Conservation (phyloP, 2,329 filamentous ascomycete species). For the Fusarium metavorans region DNA sequence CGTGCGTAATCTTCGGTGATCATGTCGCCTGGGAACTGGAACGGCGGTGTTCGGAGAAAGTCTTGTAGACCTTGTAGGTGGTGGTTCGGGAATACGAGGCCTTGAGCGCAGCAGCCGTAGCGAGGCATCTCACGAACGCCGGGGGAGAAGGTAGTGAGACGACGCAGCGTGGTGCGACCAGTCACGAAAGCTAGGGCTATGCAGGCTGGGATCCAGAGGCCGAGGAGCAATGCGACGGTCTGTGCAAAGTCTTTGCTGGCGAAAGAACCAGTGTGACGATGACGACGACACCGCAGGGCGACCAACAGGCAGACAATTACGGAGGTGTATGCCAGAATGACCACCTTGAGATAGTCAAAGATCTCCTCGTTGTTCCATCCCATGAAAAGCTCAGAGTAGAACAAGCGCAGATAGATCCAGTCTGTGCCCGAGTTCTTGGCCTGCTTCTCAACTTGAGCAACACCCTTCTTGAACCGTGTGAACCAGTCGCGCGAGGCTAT, state of each 20-base stretch:
- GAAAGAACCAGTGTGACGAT: constrained; percentile 11
- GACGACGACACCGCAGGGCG: constrained; percentile 18
- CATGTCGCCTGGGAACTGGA: constrained; percentile 50
- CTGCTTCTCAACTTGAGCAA: constrained; percentile 45
- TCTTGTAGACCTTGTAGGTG: constrained; percentile 45
- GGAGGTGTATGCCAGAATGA: constrained; percentile 43
- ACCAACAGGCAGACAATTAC: constrained; percentile 28
- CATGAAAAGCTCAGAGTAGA: constrained; percentile 54
- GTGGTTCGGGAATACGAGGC: constrained; percentile 49
- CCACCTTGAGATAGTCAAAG: constrained; percentile 43
- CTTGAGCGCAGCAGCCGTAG: constrained; percentile 55
- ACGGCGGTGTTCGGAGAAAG: constrained; percentile 48
- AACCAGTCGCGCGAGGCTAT: constrained; percentile 52
- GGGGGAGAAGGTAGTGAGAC: constrained; percentile 38
- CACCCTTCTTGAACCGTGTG: constrained; percentile 42
- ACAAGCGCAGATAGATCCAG: constrained; percentile 54
- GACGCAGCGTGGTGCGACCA: constrained; percentile 44
- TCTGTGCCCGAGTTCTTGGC: constrained; percentile 31
- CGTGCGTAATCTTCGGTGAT: constrained; percentile 51
- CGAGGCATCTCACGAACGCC: constrained; percentile 51
- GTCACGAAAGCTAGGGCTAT: constrained; percentile 48
- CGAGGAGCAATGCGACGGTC: constrained; percentile 42
- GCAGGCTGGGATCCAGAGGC: constrained; percentile 48
- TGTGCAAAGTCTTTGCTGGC: constrained; percentile 39
- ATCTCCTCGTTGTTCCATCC: constrained; percentile 54